Evolutionary conservation across 1,284 basidiomycete genomes (phyloP), one percentile per base, ranked within the genome.

Genomic region (Inonotus obliquus): DNA sequence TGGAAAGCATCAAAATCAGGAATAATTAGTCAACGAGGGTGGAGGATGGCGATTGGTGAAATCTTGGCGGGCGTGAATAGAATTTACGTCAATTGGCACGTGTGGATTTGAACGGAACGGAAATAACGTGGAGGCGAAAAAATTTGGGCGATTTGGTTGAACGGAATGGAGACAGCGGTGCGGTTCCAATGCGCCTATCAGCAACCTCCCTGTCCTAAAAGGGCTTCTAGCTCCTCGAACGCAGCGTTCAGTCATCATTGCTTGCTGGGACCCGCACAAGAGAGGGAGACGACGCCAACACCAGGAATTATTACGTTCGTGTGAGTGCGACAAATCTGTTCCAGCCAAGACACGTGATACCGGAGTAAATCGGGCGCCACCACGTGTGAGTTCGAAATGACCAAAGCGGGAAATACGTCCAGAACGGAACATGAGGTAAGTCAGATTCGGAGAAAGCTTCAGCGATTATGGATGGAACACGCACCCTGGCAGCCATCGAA

Each of bases 321-420:
- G 60, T 61, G 54, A 53, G 47, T 32, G 21, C 60, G 60, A 23
- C 54, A 57, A 17, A 61, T 54, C 60, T 61, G 27, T n/a, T 6
- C 6, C 23, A 59, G 21, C 25, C 41, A 4, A 38, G 38, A n/a
- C 53, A 54, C 37, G 37, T 39, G 53, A 39, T 21, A 52, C 5
- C 27, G 51, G 25, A 35, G 51, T 32, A 35, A 27, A 52, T 52
- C 51, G 51, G 51, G n/a, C 27, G n/a, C 51, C 5, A 35, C 14
- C 27, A 14, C 27, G n/a, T n/a, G n/a, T n/a, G n/a, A n/a, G n/a
- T n/a, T n/a, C n/a, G n/a, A 21, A 35, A 32, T 17, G 25, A n/a
- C 14, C 29, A 45, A 19, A 57, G 39, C 39, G 55, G 55, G 25
- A 29, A 17, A 45, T 32, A 32, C 32, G 32, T 9, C 4, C 32